These are phyloP conservation scores for Coffea canephora DNA, from an alignment of 257 asterid genomes.

Conservation along the genomic window DNA sequence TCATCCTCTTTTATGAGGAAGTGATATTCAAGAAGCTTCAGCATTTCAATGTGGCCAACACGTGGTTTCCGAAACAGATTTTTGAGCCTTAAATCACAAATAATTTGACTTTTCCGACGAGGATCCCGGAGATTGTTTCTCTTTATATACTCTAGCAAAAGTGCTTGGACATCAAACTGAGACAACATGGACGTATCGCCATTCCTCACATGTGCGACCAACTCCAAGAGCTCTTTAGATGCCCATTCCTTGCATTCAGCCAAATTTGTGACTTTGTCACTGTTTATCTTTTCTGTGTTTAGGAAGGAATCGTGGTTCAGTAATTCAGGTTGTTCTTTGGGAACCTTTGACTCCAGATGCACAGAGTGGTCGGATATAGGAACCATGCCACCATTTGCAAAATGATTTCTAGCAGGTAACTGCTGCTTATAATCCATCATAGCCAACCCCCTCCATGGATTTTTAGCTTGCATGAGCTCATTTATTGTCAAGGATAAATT, in stretches of 20 bases:
- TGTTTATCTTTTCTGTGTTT: slow-evolving; percentile 29
- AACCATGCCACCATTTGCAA: slow-evolving; percentile 32
- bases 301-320: slow-evolving; percentile 10
- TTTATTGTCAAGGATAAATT: slow-evolving; percentile 52
- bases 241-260: slow-evolving; percentile 55
- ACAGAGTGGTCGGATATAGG: slow-evolving; percentile 29
- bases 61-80: slow-evolving; percentile 71
- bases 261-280: slow-evolving; percentile 17
- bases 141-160: slow-evolving; percentile 65
- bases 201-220: slow-evolving; percentile 69
- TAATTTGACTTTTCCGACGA: slow-evolving; percentile 56
- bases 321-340: slow-evolving; percentile 16
- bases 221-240: slow-evolving; percentile 67
- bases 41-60: slow-evolving; percentile 76
- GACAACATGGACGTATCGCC: slow-evolving; percentile 63
- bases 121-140: slow-evolving; percentile 75
- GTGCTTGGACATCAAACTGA: slow-evolving; percentile 63
- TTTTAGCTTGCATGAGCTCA: slow-evolving; percentile 71
- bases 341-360: slow-evolving; percentile 36
- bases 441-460: slow-evolving; percentile 45
- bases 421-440: slow-evolving; percentile 36
- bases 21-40: slow-evolving; percentile 80
- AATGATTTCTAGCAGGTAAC: slow-evolving; percentile 21
- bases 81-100: slow-evolving; percentile 71
- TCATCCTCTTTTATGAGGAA: slow-evolving; percentile 52